These are phyloP conservation scores for Linnemannia zychae DNA, from an alignment of 192 early-diverging fungal genomes.

Conservation along the genomic window DNA sequence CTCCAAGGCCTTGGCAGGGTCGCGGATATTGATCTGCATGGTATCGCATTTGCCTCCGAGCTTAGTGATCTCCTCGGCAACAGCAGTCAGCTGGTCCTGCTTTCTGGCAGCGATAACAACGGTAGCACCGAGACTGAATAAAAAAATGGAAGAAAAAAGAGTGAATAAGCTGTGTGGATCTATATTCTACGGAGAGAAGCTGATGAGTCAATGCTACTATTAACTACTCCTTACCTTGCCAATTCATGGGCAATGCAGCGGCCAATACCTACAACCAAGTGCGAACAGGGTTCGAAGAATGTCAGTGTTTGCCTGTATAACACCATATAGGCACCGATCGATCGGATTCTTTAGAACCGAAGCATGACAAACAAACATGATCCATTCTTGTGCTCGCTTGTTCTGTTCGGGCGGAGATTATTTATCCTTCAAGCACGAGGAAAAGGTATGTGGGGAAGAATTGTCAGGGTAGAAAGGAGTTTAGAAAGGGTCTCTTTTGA, in stretches of 20 bases:
- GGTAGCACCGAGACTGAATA: constrained; percentile 58
- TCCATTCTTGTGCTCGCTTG: background rate
- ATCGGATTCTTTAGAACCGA: background rate
- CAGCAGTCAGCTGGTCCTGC: constrained; percentile 47
- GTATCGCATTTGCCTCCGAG: constrained; percentile 50
- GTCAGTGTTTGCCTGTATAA: background rate
- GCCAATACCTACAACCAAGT: constrained; percentile 39
- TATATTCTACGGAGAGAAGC: background rate
- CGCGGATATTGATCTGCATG: constrained; percentile 57
- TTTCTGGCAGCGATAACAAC: constrained; percentile 65
- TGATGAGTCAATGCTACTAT: background rate
- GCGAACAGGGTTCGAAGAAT: background rate
- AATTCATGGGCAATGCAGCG: constrained; percentile 63
- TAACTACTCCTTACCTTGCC: constrained; percentile 31
- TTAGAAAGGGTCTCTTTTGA: background rate
- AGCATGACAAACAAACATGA: background rate
- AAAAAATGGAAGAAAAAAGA: background rate
- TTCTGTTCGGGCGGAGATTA: background rate
- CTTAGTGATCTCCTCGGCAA: constrained; percentile 54
- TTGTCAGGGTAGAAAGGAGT: background rate
- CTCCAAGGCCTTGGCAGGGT: constrained; percentile 39
- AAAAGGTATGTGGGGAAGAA: background rate
- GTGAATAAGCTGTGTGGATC: background rate
- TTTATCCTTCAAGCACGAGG: background rate
- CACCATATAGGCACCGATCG: background rate